These are phyloP conservation scores for Diplotaxis tenuifolia DNA, from an alignment of 345 rosid species.

Conservation along the genomic window DNA sequence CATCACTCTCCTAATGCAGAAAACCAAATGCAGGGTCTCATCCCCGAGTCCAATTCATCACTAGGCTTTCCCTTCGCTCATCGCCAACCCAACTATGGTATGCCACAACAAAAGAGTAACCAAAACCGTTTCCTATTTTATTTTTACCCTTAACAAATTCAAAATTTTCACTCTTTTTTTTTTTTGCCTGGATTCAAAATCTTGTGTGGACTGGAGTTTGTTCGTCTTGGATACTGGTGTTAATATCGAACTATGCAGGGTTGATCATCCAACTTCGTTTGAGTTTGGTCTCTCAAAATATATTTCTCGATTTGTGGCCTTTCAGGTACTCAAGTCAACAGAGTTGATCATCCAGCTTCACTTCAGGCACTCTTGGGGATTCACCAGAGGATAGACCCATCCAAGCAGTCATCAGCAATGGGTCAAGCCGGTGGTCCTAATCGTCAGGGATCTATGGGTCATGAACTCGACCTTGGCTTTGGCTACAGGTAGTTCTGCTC, in stretches of 20 bases:
- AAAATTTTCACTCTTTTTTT: background rate
- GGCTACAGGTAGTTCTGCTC: slow-evolving; percentile 48
- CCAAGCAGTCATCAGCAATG: slow-evolving; percentile 50
- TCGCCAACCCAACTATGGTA: slow-evolving; percentile 54
- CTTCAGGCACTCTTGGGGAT: slow-evolving; percentile 75
- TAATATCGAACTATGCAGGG: background rate
- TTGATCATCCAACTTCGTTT: background rate
- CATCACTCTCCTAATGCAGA: slow-evolving; percentile 47
- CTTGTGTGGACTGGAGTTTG: background rate
- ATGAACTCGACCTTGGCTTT: slow-evolving; percentile 74
- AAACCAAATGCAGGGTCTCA: slow-evolving; percentile 55
- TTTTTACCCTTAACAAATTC: slow-evolving; percentile 5
- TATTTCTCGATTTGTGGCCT: background rate
- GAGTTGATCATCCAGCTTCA: slow-evolving; percentile 60
- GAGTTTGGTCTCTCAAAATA: background rate
- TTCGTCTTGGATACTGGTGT: background rate
- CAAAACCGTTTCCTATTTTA: background rate
- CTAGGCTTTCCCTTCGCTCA: slow-evolving; percentile 65
- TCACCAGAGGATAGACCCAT: slow-evolving; percentile 63
- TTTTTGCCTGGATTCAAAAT: background rate
- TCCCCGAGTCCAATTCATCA: slow-evolving; percentile 56
- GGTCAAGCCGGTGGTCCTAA: slow-evolving; percentile 43
- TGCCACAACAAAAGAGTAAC: slow-evolving; percentile 34
- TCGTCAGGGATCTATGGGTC: slow-evolving; percentile 58
- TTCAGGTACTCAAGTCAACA: slow-evolving; percentile 50